Evolutionary conservation across 2,329 filamentous ascomycete genomes (phyloP).

Genomic region (Exophiala sp.): DNA sequence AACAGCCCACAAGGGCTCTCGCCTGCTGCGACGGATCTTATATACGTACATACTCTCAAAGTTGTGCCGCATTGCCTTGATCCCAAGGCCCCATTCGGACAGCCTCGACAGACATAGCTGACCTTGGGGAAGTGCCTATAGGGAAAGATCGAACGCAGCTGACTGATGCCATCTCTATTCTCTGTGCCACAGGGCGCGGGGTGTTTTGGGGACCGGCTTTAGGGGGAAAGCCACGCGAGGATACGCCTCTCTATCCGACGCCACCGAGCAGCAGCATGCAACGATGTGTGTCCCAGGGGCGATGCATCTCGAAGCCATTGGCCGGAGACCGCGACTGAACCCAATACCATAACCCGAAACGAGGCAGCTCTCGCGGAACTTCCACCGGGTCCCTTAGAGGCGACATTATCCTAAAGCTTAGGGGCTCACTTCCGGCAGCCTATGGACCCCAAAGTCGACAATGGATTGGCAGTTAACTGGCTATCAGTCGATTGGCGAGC

Average conservation of each 20-base stretch:
- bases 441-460: not conserved
- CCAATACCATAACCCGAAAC: not conserved
- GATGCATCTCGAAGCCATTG: not conserved
- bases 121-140: too few species aligned
- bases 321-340: not conserved
- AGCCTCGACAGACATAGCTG: too few species aligned
- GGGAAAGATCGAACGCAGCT: too few species aligned
- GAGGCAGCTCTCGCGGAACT: not conserved
- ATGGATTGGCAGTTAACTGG: not conserved
- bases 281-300: not conserved
- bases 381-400: not conserved
- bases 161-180: too few species aligned
- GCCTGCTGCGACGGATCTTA: too few species aligned
- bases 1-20: too few species aligned
- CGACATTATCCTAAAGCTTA: not conserved
- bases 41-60: too few species aligned
- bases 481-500: not conserved
- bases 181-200: not conserved
- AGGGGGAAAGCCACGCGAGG: constrained; percentile 3
- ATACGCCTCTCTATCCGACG: not conserved
- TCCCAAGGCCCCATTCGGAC: too few species aligned
- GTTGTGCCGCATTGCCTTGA: too few species aligned
- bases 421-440: not conserved
- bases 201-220: not conserved
- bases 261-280: not conserved